phyloP scores from a whole-genome alignment of 2,329 filamentous ascomycete species.

The Ophiocordyceps unilateralis region DNA sequence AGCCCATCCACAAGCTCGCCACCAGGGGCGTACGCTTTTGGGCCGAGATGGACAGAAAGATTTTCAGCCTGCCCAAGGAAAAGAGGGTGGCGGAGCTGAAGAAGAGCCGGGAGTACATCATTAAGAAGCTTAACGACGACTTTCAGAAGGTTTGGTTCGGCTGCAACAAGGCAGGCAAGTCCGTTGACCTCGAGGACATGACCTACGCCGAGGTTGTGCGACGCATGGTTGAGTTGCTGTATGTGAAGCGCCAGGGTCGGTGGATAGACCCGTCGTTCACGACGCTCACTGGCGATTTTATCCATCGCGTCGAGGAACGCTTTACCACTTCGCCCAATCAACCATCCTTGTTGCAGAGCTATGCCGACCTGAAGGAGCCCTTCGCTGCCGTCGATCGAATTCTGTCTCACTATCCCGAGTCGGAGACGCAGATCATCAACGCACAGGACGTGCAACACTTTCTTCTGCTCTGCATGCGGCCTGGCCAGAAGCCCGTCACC shows the following conservation, averaged over 20 bases:
- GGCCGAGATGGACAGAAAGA: slow-evolving; percentile 98
- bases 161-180: slow-evolving; percentile 60
- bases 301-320: slow-evolving; percentile 90
- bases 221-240: slow-evolving; percentile 78
- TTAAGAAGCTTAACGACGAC: slow-evolving; percentile 88
- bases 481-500: slow-evolving; percentile 87
- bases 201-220: slow-evolving; percentile 79
- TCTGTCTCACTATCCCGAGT: slow-evolving; percentile 67
- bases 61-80: slow-evolving; percentile 90
- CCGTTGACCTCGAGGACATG: slow-evolving; percentile 88
- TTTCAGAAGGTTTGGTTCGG: slow-evolving; percentile 98
- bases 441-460: slow-evolving; percentile 98
- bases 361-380: slow-evolving; percentile 71
- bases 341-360: slow-evolving; percentile 75
- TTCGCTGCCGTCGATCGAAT: slow-evolving; percentile 65
- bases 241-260: slow-evolving; percentile 73
- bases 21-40: slow-evolving; percentile 93
- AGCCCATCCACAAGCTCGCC: slow-evolving; percentile 97
- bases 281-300: slow-evolving; percentile 81
- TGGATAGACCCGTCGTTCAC: slow-evolving; percentile 83
- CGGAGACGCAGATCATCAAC: slow-evolving; percentile 83
- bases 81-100: slow-evolving; percentile 78
- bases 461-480: slow-evolving; percentile 76
- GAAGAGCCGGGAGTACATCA: slow-evolving; percentile 80
- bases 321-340: slow-evolving; percentile 60